These are phyloP conservation scores for Solanum chilense DNA, from an alignment of 257 asterid species.

Conservation along the genomic window DNA sequence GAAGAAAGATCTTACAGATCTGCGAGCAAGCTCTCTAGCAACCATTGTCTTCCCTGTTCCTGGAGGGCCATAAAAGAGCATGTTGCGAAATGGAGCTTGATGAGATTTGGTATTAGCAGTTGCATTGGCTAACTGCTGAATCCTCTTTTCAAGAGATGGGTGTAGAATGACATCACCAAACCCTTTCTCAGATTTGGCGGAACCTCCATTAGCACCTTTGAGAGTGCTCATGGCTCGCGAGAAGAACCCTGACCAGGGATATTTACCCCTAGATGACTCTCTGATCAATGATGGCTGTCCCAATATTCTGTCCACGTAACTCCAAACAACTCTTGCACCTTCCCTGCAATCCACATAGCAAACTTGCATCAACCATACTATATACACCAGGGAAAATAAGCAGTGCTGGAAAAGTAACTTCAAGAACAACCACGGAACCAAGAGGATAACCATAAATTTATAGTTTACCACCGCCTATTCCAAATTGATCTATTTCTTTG, in stretches of 20 bases:
- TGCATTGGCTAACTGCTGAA: conserved; percentile 70
- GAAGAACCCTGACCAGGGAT: conserved; percentile 87
- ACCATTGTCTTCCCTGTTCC: conserved; percentile 99
- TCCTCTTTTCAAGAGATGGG: conserved; percentile 76
- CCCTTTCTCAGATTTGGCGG: conserved; percentile 41
- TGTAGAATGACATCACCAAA: conserved; percentile 78
- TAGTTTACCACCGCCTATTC: neutral
- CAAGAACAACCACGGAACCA: neutral
- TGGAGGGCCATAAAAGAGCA: conserved; percentile 96
- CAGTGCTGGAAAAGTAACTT: neutral
- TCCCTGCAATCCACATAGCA: conserved; percentile 48
- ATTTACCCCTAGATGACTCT: conserved; percentile 91
- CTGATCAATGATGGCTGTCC: conserved; percentile 96
- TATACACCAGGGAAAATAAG: neutral
- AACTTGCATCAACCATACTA: neutral
- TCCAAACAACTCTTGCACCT: conserved; percentile 93
- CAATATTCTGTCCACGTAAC: conserved; percentile 86
- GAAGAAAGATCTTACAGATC: conserved; percentile 48
- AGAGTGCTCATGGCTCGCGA: conserved; percentile 43
- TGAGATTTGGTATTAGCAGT: conserved; percentile 84
- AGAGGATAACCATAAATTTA: neutral
- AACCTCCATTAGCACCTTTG: conserved; percentile 27
- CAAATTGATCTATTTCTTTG: neutral
- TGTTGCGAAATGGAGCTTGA: conserved; percentile 89
- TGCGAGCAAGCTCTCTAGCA: conserved; percentile 94